Conservation (phyloP, 2,329 filamentous ascomycete species). For the Arachnomyces sp. region DNA sequence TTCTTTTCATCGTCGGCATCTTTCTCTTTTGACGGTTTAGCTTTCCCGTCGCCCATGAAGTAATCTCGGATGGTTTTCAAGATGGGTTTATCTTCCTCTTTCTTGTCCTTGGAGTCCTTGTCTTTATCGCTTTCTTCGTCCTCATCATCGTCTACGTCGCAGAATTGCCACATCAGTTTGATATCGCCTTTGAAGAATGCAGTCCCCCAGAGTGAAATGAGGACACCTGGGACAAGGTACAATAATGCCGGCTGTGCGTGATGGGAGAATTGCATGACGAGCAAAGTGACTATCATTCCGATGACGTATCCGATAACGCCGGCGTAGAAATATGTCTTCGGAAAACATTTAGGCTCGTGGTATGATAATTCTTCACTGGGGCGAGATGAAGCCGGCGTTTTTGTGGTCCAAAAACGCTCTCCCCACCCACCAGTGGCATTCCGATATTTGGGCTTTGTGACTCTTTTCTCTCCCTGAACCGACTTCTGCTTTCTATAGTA, state of each 20-base stretch:
- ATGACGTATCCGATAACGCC: slow-evolving; percentile 67
- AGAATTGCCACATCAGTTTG: slow-evolving; percentile 70
- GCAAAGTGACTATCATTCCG: slow-evolving; percentile 69
- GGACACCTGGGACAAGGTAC: slow-evolving; percentile 82
- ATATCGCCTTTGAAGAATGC: slow-evolving; percentile 65
- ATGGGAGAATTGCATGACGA: slow-evolving; percentile 67
- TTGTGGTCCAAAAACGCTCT: slow-evolving; percentile 68
- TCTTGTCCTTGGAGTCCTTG: slow-evolving; percentile 32
- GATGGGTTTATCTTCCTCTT: slow-evolving; percentile 32
- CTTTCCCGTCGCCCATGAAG: slow-evolving; percentile 1
- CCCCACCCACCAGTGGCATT: slow-evolving; percentile 70
- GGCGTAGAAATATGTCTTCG: slow-evolving; percentile 79
- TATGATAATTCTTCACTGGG: slow-evolving; percentile 28
- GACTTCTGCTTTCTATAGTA: slow-evolving; percentile 58
- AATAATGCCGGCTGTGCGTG: slow-evolving; percentile 85
- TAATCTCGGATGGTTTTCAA: not conserved
- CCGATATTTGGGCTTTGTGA: slow-evolving; percentile 31
- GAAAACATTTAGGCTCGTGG: slow-evolving; percentile 48
- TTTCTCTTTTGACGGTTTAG: not conserved
- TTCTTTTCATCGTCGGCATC: slow-evolving; percentile 5
- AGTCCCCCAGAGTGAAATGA: slow-evolving; percentile 67
- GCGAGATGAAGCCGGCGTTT: slow-evolving; percentile 14
- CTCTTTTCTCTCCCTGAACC: slow-evolving; percentile 5
- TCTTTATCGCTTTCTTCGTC: slow-evolving; percentile 14
- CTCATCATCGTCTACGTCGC: slow-evolving; percentile 52